These are phyloP conservation scores for Capsicum baccatum DNA, from an alignment of 257 asterid species.

Conservation along the genomic window DNA sequence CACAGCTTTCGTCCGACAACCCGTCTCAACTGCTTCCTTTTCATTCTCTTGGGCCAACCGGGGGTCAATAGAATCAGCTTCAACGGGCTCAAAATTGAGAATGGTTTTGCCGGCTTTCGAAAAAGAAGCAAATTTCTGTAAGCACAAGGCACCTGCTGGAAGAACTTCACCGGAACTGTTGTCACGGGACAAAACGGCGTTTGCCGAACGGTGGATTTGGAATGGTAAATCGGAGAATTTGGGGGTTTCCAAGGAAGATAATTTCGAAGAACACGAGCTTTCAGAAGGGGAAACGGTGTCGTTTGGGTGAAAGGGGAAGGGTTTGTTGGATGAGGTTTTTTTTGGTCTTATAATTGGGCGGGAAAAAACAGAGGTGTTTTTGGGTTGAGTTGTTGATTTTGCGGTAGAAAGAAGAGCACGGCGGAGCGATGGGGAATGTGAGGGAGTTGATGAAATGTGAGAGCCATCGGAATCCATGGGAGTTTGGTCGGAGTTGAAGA, in stretches of 20 bases:
- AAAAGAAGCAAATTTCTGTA: constrained; percentile 60
- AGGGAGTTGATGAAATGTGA: constrained; percentile 72
- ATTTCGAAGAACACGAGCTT: neutral
- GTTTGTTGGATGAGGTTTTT: constrained; percentile 51
- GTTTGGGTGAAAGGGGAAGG: neutral
- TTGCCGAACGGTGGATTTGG: constrained; percentile 52
- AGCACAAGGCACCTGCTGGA: constrained; percentile 55
- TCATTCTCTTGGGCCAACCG: neutral
- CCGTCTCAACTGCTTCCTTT: neutral
- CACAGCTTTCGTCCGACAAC: constrained; percentile 33
- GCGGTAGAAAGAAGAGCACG: constrained; percentile 44
- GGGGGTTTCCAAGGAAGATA: neutral
- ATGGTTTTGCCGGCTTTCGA: constrained; percentile 42
- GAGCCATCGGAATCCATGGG: constrained; percentile 82
- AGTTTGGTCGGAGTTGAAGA: constrained; percentile 5
- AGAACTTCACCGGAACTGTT: constrained; percentile 38
- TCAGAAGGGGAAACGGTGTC: constrained; percentile 5
- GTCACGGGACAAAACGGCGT: constrained; percentile 31
- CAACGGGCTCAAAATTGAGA: constrained; percentile 59
- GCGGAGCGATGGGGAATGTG: constrained; percentile 30
- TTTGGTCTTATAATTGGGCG: constrained; percentile 66
- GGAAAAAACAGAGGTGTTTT: constrained; percentile 51
- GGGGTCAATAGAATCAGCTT: constrained; percentile 36
- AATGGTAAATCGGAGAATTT: constrained; percentile 43
- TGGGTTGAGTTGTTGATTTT: constrained; percentile 49